Percentiles rank a stretch among this genome's conserved stretches.
Evolutionary conservation across 2,329 filamentous ascomycete species (phyloP).

Genomic region (Cadophora malorum): DNA sequence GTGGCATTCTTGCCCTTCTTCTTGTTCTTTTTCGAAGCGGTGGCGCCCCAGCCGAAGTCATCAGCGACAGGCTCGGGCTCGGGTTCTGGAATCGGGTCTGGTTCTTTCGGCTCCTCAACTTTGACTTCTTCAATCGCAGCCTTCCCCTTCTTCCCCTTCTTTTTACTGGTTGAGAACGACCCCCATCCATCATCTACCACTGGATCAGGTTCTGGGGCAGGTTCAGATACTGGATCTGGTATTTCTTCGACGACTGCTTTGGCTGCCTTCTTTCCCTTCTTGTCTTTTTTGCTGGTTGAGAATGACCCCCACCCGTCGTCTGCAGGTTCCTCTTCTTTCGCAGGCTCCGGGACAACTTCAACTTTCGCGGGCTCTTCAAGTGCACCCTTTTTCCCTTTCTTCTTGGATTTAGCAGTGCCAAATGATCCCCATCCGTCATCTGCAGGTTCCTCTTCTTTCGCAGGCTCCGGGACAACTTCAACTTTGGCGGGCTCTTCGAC

Average conservation of each 20-base stretch:
- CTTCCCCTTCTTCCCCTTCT: conserved; percentile 49
- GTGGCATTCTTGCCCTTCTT: conserved; percentile 48
- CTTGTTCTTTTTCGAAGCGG: conserved; percentile 50
- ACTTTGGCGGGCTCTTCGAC: not conserved
- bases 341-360: conserved; percentile 41
- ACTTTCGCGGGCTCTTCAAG: conserved; percentile 39
- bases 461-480: conserved; percentile 40
- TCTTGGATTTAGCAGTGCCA: conserved; percentile 42
- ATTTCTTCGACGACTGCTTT: too few species aligned
- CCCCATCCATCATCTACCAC: too few species aligned
- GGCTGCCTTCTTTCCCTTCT: too few species aligned
- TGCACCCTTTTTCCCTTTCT: conserved; percentile 42
- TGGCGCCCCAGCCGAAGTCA: conserved; percentile 44
- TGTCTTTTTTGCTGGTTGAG: conserved; percentile 44
- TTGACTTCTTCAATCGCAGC: conserved; percentile 42
- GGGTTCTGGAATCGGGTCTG: conserved; percentile 46
- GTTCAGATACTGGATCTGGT: too few species aligned
- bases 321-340: conserved; percentile 39
- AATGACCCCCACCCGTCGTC: conserved; percentile 46
- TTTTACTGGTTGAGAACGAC: too few species aligned
- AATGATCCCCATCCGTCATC: conserved; percentile 46
- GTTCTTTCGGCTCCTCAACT: conserved; percentile 44
- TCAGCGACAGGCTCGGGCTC: conserved; percentile 43
- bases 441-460: conserved; percentile 39
- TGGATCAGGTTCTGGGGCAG: too few species aligned